phyloP scores from a whole-genome alignment of 2,329 filamentous ascomycete genomes.

The Hansfordia pulvinata region DNA sequence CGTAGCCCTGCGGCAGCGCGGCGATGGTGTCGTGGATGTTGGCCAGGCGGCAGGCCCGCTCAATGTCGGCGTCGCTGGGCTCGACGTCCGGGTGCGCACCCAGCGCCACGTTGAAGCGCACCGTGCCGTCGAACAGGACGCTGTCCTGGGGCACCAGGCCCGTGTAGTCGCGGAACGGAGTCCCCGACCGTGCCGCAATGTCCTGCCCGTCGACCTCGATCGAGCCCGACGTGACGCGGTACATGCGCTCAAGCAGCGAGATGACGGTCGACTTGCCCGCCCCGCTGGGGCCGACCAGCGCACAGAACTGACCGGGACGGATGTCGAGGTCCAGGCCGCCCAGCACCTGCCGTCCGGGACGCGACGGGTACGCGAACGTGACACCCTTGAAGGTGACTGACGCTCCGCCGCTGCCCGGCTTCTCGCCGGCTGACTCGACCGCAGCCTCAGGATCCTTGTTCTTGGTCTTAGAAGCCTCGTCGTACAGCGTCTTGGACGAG shows the following conservation, averaged over 20 bases:
- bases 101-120: constrained; percentile 41
- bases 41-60: constrained; percentile 51
- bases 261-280: constrained; percentile 34
- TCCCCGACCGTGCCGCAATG: constrained; percentile 25
- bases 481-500: constrained; percentile 10
- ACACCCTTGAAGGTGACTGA: constrained; percentile 39
- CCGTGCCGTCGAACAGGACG: constrained; percentile 41
- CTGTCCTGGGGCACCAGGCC: constrained; percentile 44
- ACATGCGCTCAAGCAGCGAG: constrained; percentile 37
- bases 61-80: constrained; percentile 45
- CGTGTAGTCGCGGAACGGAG: constrained; percentile 35
- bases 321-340: constrained; percentile 22
- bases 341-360: constrained; percentile 37
- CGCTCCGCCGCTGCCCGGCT: constrained; percentile 10
- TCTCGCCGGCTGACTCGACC: constrained; percentile 9
- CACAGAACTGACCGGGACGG: constrained; percentile 22
- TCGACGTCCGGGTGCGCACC: constrained; percentile 39
- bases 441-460: constrained; percentile 13
- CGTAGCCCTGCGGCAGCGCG: constrained; percentile 48
- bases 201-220: constrained; percentile 37
- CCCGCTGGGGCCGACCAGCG: constrained; percentile 29
- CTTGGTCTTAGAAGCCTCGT: constrained; percentile 2
- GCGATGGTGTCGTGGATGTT: constrained; percentile 59
- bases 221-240: constrained; percentile 31
- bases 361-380: constrained; percentile 46